These are phyloP conservation scores for Sclerotinia minor DNA, from an alignment of 2,329 filamentous ascomycete species.

Conservation along the genomic window DNA sequence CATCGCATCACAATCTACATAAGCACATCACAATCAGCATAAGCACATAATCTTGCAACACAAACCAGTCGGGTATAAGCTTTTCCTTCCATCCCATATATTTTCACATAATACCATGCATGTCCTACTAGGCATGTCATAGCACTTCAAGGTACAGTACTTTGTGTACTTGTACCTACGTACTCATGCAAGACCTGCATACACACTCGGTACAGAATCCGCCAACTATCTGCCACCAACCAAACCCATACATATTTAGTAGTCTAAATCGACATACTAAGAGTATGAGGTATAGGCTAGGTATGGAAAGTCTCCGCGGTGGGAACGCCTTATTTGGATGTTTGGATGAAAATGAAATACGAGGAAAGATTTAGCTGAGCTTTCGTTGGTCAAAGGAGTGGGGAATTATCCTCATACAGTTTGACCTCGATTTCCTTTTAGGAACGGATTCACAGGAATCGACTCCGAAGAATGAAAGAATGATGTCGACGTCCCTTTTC, in stretches of 20 bases:
- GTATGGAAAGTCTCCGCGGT: background rate
- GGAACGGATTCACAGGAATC: too few relatives aligned
- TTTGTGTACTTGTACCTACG: background rate
- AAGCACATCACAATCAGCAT: background rate
- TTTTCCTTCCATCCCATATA: background rate
- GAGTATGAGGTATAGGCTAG: background rate
- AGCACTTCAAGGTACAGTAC: background rate
- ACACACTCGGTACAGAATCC: background rate
- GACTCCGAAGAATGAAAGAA: background rate
- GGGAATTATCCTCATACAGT: too few relatives aligned
- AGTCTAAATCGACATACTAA: background rate
- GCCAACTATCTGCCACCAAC: slow-evolving; percentile 11
- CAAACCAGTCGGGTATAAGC: background rate
- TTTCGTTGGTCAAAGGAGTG: too few relatives aligned
- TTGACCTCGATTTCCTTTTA: too few relatives aligned
- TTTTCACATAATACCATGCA: slow-evolving; percentile 6
- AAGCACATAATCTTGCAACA: background rate
- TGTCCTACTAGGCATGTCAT: background rate
- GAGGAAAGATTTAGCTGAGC: too few relatives aligned
- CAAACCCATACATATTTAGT: background rate
- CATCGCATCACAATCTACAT: background rate
- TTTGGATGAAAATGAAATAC: background rate
- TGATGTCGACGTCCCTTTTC: background rate
- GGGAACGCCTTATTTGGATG: background rate
- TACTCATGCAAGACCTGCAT: slow-evolving; percentile 12